Evolutionary conservation across 2,329 filamentous ascomycete species (phyloP), one percentile per base, ranked within the genome.

Genomic region (Aspergillus transmontanensis): DNA sequence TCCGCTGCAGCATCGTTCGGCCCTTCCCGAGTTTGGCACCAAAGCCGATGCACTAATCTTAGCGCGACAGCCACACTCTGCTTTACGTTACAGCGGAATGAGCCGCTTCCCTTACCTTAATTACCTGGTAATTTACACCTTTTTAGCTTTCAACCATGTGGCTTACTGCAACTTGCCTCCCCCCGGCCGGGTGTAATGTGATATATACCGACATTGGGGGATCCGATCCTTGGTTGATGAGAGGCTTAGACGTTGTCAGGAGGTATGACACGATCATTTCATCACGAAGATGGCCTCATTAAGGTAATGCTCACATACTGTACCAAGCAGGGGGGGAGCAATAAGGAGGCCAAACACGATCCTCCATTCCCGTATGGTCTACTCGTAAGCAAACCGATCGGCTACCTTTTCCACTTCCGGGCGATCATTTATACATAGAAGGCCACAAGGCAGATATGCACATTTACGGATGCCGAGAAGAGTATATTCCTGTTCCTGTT

Each of bases 21-120:
- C 57, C 67, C 68, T 72, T 71, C 67, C 69, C 69, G 69, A 71
- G 68, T 73, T 68, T 70, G 71, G 72, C 68, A 73, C 63, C 59
- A 67, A 69, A 68, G 67, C 72, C 72, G 72, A 73, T 71, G 66
- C 71, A 45, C 63, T 66, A 43, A 41, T 51, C 45, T 57, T 51
- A 61, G 41, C 34, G 53, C 45, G 26, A 51, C 30, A 50, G 32
- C 50, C 28, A 41, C 50, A 54, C n/a, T 32, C 51, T 39, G 30
- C 32, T 55, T 41, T 39, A 39, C 14, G 51, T 55, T 55, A 55
- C 51, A 55, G 51, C 51, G 51, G 51, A 55, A 23, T 55, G 32
- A 55, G 51, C 51, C 51, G 51, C 51, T 55, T 55, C 39, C 51
- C 51, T 36, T 36, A 39, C 32, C 21, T 39, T 36, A 55, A 55